Evolutionary conservation across 805 yeast genomes (phyloP), one percentile per base, ranked within the genome.

Genomic region (Yarrowia sp.): DNA sequence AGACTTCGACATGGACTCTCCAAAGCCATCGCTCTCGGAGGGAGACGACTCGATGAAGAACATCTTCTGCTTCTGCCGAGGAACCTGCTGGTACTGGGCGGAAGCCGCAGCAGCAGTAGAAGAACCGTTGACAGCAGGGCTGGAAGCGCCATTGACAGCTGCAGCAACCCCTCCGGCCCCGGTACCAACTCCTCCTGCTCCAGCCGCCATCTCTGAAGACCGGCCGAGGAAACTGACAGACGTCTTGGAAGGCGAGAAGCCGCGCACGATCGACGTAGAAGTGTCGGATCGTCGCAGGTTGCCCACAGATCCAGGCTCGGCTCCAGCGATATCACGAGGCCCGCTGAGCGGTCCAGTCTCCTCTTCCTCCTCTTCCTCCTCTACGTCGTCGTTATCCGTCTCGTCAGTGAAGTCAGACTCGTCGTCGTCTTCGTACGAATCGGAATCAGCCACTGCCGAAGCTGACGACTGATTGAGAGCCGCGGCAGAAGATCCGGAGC

Each of bases 11-110:
- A 58, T 38, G 5, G 51, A 41, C 30, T 58, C 63, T 12, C 70
- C 73, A 59, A 68, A 67, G 2, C 68, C 73, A 58, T 74, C 77
- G 32, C 67, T 67, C 28, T 76, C 80, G 5, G 76, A 72, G 9
- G 79, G 79, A 10, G 75, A 71, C 1, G 78, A 76, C 48, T 75
- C 79, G 19, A 77, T 75, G 65, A 76, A 77, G 65, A 77, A 77
- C 77, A 76, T 77, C 63, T 73, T 76, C 36, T 68, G 70, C 26
- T 61, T 61, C 28, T 44, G 43, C 2, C 74, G 68, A 2, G 73
- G 68, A 19, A 71, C 67, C 33, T 67, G 49, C 28, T 62, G 44
- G 63, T 22, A 62, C 8, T 46, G 28, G 4, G 33, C 8, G 17
- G 48, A 41, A 1, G 48, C 28, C 3, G 19, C n/a, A n/a, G 21